phyloP scores from a whole-genome alignment of 768 basidiomycete genomes.

The Mycena capillaripes region DNA sequence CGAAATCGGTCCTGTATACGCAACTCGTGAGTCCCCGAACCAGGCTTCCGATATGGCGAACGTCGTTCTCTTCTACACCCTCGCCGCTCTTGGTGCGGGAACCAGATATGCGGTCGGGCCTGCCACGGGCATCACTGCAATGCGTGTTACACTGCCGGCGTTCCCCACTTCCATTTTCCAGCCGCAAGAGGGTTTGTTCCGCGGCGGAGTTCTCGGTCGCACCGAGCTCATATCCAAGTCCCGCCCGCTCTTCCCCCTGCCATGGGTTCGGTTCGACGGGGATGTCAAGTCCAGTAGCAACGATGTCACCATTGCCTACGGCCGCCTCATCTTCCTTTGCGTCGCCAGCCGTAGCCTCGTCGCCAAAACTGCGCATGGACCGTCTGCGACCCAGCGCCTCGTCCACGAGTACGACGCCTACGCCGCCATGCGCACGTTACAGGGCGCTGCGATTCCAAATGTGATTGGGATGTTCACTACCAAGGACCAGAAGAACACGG shows the following conservation, averaged over 20 bases:
- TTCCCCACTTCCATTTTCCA: slow-evolving; percentile 17
- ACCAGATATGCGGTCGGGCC: not conserved
- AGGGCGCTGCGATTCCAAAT: slow-evolving; percentile 24
- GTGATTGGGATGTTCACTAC: slow-evolving; percentile 11
- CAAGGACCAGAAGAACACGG: slow-evolving; percentile 8
- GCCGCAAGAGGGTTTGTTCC: slow-evolving; percentile 19
- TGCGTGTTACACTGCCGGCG: slow-evolving; percentile 2
- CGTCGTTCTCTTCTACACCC: slow-evolving; percentile 28
- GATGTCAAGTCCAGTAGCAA: slow-evolving; percentile 25
- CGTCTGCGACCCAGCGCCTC: slow-evolving; percentile 17
- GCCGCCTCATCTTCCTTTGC: slow-evolving; percentile 11
- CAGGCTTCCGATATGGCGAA: not conserved
- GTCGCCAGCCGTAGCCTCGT: slow-evolving; percentile 2
- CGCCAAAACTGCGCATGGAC: slow-evolving; percentile 17
- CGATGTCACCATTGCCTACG: slow-evolving; percentile 13
- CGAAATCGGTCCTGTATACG: slow-evolving; percentile 15
- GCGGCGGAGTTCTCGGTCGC: slow-evolving; percentile 18
- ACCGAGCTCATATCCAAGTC: slow-evolving; percentile 15
- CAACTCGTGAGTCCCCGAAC: not conserved
- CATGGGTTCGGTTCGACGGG: slow-evolving; percentile 24
- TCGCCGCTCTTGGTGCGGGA: slow-evolving; percentile 16
- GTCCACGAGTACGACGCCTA: slow-evolving; percentile 16
- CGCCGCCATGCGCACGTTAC: slow-evolving; percentile 5
- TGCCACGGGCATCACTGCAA: slow-evolving; percentile 1
- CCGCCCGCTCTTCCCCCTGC: slow-evolving; percentile 12